Percentiles rank a stretch among this genome's conserved stretches.
phyloP scores from a whole-genome alignment of 2,329 filamentous ascomycete genomes.

The Dendryphion nanum region DNA sequence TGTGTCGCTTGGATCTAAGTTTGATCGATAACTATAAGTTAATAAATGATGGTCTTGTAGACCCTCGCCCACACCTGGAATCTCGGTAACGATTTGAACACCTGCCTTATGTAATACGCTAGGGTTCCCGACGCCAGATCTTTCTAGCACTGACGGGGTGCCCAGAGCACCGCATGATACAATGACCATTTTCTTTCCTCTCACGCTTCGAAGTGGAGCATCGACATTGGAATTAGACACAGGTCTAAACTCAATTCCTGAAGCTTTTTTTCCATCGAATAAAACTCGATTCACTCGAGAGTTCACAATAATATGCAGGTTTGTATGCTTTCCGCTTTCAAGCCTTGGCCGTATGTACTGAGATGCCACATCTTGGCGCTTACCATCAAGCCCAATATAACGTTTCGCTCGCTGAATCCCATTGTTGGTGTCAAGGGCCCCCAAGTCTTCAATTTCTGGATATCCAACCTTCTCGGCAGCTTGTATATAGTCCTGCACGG shows the following conservation, averaged over 20 bases:
- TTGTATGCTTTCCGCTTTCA: constrained; percentile 51
- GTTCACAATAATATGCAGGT: constrained; percentile 60
- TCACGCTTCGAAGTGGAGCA: constrained; percentile 34
- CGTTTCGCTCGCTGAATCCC: constrained; percentile 46
- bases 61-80: constrained; percentile 63
- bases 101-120: constrained; percentile 51
- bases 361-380: constrained; percentile 59
- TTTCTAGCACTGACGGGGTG: constrained; percentile 58
- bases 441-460: constrained; percentile 53
- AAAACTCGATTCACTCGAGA: constrained; percentile 57
- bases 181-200: constrained; percentile 56
- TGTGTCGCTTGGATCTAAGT: constrained; percentile 48
- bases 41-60: constrained; percentile 62
- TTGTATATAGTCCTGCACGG: constrained; percentile 52
- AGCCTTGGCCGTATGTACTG: constrained; percentile 55
- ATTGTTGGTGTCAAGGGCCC: constrained; percentile 49
- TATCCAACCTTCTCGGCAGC: constrained; percentile 51
- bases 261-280: constrained; percentile 55
- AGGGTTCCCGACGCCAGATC: constrained; percentile 60
- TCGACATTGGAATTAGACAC: constrained; percentile 9
- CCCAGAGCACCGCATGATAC: constrained; percentile 52
- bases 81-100: constrained; percentile 54
- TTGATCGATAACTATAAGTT: constrained; percentile 53
- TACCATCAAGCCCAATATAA: constrained; percentile 53
- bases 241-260: constrained; percentile 53